Percentiles rank a stretch among this genome's conserved stretches.
Conservation (phyloP, 78 protist species). For the Protostelium mycophagum region DNA sequence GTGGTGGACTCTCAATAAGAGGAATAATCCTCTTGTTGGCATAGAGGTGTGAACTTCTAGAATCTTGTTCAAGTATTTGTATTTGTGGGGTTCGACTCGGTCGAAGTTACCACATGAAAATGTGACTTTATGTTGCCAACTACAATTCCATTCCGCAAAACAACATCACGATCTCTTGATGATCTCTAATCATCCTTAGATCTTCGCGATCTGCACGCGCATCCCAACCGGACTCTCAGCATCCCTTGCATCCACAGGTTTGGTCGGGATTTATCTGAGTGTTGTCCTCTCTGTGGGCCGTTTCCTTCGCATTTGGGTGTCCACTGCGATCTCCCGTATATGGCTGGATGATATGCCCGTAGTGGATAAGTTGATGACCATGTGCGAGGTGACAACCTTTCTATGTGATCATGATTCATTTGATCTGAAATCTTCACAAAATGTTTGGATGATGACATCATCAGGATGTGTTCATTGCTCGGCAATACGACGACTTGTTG, state of each 20-base stretch:
- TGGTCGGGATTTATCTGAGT: conserved; percentile 68
- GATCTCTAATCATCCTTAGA: too few species aligned
- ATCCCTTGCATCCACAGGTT: conserved; percentile 46
- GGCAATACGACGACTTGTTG: conserved; percentile 53
- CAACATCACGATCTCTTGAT: too few species aligned
- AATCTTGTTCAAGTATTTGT: too few species aligned
- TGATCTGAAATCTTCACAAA: too few species aligned
- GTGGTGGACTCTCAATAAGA: not conserved
- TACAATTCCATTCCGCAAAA: too few species aligned
- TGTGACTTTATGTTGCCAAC: too few species aligned
- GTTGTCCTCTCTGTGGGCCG: conserved; percentile 68
- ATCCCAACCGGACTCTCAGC: conserved; percentile 50
- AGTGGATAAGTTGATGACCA: conserved; percentile 27
- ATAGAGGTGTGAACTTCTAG: not conserved
- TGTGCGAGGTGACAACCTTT: conserved; percentile 12
- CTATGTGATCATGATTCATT: too few species aligned
- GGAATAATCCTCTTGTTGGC: not conserved
- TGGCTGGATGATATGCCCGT: conserved; percentile 40
- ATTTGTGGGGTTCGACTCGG: too few species aligned
- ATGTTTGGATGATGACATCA: conserved; percentile 39
- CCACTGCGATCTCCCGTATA: conserved; percentile 22
- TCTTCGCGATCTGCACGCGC: not conserved
- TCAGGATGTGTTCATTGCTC: conserved; percentile 60
- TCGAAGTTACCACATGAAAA: too few species aligned
- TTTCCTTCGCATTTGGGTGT: conserved; percentile 52